These are phyloP conservation scores for Kodamaea fungicola DNA, from an alignment of 1,139 yeast genomes.

Conservation along the genomic window DNA sequence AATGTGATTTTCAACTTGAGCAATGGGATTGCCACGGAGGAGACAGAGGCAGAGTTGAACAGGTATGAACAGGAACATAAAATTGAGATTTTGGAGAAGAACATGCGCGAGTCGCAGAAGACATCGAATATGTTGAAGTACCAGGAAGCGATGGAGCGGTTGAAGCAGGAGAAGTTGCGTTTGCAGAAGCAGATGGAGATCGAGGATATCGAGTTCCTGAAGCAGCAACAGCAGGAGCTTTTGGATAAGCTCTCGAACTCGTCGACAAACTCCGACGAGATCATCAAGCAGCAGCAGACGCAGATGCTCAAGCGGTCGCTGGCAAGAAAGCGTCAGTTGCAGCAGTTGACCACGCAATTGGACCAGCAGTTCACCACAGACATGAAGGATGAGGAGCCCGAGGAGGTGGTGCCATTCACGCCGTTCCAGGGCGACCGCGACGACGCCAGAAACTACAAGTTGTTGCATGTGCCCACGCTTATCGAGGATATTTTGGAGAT, in stretches of 20 bases:
- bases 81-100: slow-evolving; percentile 63
- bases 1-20: slow-evolving; percentile 73
- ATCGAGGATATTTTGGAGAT: slow-evolving; percentile 39
- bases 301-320: slow-evolving; percentile 57
- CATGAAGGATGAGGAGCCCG: slow-evolving; percentile 21
- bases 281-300: slow-evolving; percentile 38
- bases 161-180: slow-evolving; percentile 57
- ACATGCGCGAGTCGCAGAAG: slow-evolving; percentile 64
- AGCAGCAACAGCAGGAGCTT: slow-evolving; percentile 63
- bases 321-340: slow-evolving; percentile 63
- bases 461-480: slow-evolving; percentile 24
- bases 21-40: slow-evolving; percentile 65
- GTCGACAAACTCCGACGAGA: slow-evolving; percentile 50
- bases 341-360: slow-evolving; percentile 53
- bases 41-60: slow-evolving; percentile 64
- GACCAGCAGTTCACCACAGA: slow-evolving; percentile 37
- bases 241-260: slow-evolving; percentile 64
- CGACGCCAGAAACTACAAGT: slow-evolving; percentile 32
- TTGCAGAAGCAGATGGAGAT: slow-evolving; percentile 68
- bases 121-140: slow-evolving; percentile 61
- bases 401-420: slow-evolving; percentile 65
- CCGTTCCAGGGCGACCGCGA: slow-evolving; percentile 93
- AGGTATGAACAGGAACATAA: slow-evolving; percentile 76
- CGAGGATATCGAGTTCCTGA: slow-evolving; percentile 58
- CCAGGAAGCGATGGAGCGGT: slow-evolving; percentile 53